phyloP scores from a whole-genome alignment of 78 protist species.

The Protostelium mycophagum region DNA sequence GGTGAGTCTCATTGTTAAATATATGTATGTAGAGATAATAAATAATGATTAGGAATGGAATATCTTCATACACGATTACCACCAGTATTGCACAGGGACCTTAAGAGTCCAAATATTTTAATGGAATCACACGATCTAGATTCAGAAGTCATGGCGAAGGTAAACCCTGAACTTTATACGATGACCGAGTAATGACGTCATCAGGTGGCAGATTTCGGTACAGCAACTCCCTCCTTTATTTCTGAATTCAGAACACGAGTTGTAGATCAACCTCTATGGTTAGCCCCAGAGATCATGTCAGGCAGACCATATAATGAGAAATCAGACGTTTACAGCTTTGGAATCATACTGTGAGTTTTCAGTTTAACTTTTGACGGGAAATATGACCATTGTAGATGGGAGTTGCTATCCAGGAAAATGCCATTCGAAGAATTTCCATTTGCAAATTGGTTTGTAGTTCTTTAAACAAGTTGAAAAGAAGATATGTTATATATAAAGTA shows the following conservation, averaged over 20 bases:
- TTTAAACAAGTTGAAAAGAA: no score
- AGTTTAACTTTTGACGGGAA: background rate
- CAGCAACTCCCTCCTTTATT: slow-evolving; percentile 34
- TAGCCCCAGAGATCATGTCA: slow-evolving; percentile 53
- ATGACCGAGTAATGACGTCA: no score
- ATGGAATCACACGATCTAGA: background rate
- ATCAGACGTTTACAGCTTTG: slow-evolving; percentile 57
- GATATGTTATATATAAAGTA: no score
- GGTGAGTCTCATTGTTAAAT: no score
- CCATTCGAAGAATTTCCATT: slow-evolving; percentile 56
- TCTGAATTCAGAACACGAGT: slow-evolving; percentile 36
- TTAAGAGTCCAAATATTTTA: background rate
- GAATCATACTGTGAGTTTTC: slow-evolving; percentile 32
- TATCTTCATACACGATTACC: background rate
- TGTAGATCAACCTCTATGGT: slow-evolving; percentile 61
- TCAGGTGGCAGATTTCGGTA: slow-evolving; percentile 30
- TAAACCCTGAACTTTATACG: no score
- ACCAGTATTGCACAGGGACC: background rate
- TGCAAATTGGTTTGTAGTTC: slow-evolving; percentile 37
- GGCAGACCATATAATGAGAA: slow-evolving; percentile 31
- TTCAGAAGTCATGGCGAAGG: background rate
- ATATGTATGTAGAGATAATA: no score
- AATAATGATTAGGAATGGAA: no score
- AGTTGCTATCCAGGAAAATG: slow-evolving; percentile 36
- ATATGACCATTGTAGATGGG: slow-evolving; percentile 15